Conservation (phyloP, 805 yeast genomes). For the Candida sphagnicola region DNA sequence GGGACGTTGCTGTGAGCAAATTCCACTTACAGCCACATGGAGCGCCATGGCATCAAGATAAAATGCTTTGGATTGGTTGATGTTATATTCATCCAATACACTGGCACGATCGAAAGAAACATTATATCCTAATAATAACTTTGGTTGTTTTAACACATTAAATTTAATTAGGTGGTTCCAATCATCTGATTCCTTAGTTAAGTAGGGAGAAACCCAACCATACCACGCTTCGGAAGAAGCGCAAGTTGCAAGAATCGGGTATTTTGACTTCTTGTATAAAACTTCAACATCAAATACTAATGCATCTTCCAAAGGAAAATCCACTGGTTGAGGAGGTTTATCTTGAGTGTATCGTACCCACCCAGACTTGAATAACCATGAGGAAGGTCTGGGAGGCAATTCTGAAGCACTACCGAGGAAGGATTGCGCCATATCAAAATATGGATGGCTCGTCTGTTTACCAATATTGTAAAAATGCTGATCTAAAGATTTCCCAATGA, state of each 20-base stretch:
- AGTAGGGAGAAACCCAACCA: conserved; percentile 88
- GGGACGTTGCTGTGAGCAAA: conserved; percentile 88
- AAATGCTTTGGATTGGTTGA: conserved; percentile 66
- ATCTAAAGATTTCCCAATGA: conserved; percentile 74
- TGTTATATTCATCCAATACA: conserved; percentile 74
- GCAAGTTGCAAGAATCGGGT: conserved; percentile 80
- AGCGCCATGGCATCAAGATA: conserved; percentile 89
- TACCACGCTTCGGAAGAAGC: conserved; percentile 81
- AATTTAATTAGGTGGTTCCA: conserved; percentile 75
- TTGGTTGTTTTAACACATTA: conserved; percentile 39
- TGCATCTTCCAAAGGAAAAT: conserved; percentile 65
- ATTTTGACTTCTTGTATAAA: conserved; percentile 67
- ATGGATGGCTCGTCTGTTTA: conserved; percentile 52
- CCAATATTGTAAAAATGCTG: conserved; percentile 85
- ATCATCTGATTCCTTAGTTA: conserved; percentile 35
- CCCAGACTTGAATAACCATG: conserved; percentile 64
- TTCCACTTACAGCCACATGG: conserved; percentile 86
- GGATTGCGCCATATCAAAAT: conserved; percentile 45
- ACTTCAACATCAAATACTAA: conserved; percentile 90
- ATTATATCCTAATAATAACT: conserved; percentile 83
- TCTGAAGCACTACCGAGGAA: conserved; percentile 29
- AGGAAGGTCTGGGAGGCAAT: conserved; percentile 23
- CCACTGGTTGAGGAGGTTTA: conserved; percentile 51
- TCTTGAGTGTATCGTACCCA: conserved; percentile 75
- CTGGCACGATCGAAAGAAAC: conserved; percentile 89